These are phyloP conservation scores for Manihot esculenta DNA, from an alignment of 441 rosid species.

Conservation along the genomic window DNA sequence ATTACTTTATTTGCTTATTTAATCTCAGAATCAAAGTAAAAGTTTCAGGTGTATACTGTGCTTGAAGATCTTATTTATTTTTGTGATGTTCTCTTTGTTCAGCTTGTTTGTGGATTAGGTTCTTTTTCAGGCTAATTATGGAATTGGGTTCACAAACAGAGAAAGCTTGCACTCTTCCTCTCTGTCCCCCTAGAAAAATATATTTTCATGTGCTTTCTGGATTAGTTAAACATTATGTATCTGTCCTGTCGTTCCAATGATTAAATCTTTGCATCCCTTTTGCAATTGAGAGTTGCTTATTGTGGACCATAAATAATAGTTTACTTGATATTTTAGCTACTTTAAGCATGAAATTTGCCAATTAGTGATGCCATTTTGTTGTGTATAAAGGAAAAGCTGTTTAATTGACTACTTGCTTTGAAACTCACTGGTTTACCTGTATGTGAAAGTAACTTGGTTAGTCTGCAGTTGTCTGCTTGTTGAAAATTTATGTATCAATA, in stretches of 20 bases:
- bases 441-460: neutral
- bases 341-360: neutral
- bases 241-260: neutral
- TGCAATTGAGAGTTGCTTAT: neutral
- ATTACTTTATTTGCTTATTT: constrained; percentile 14
- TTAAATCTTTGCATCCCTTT: neutral
- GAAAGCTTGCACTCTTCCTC: neutral
- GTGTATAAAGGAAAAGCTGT: neutral
- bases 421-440: neutral
- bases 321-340: neutral
- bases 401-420: neutral
- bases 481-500: neutral
- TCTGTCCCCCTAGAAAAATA: neutral
- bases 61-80: constrained; percentile 23
- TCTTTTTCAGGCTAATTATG: neutral
- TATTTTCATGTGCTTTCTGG: neutral
- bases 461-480: neutral
- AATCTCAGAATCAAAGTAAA: constrained; percentile 7
- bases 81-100: neutral
- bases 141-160: neutral
- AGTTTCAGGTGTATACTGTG: constrained; percentile 18
- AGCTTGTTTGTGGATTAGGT: neutral
- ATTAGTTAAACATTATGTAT: neutral
- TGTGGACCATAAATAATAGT: neutral
- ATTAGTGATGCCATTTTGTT: neutral